Evolutionary conservation across 306 rosid species (phyloP).

Genomic region (Lathyrus oleraceus): DNA sequence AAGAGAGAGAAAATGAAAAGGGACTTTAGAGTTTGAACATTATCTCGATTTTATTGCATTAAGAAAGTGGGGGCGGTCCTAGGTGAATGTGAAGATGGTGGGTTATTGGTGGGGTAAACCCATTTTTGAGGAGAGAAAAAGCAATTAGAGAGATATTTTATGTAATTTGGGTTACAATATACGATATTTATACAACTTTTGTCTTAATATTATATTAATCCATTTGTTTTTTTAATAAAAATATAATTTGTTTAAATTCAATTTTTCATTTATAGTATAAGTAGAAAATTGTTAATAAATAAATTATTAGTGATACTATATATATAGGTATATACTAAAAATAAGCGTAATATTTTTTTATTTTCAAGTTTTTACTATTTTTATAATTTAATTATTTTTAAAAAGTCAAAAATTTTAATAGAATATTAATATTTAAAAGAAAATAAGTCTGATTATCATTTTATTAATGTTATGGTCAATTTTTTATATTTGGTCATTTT

Average conservation of each 20-base stretch:
- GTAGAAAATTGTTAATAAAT: background rate
- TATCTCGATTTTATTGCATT: conserved; percentile 38
- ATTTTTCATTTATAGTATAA: background rate
- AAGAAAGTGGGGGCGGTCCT: conserved; percentile 30
- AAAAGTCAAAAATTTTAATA: background rate
- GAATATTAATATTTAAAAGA: no score
- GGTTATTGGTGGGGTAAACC: conserved; percentile 34
- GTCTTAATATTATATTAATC: background rate
- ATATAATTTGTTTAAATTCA: background rate
- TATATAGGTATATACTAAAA: background rate
- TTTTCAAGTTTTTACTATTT: background rate
- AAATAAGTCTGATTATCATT: no score
- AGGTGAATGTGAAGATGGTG: conserved; percentile 35
- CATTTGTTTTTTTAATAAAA: background rate
- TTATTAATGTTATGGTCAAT: no score
- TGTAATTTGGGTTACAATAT: no score
- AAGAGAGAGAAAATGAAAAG: background rate
- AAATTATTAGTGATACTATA: background rate
- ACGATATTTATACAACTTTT: background rate
- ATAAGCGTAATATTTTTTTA: background rate
- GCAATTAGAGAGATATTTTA: background rate
- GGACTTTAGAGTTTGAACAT: conserved; percentile 16
- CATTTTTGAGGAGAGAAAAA: conserved; percentile 14
- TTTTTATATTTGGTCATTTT: no score
- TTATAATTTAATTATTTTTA: background rate